phyloP scores from a whole-genome alignment of 2,329 filamentous ascomycete genomes.

The Cercospora beticola region DNA sequence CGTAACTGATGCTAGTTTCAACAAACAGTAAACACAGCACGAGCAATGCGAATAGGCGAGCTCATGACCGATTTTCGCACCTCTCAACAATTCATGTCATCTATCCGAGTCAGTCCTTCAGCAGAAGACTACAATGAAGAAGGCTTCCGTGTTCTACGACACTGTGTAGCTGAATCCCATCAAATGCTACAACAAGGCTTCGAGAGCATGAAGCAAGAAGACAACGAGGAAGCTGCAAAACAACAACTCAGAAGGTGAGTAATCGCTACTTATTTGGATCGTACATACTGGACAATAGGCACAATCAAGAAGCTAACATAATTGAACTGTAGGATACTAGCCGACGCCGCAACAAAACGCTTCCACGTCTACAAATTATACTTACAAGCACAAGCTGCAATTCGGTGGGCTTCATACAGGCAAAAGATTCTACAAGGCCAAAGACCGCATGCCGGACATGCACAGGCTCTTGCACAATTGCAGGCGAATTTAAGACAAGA shows the following conservation, averaged over 20 bases:
- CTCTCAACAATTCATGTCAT: slow-evolving; percentile 58
- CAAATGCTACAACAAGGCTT: slow-evolving; percentile 56
- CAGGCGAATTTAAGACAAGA: slow-evolving; percentile 55
- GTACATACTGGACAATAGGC: no score
- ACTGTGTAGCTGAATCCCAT: slow-evolving; percentile 57
- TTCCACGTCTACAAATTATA: slow-evolving; percentile 64
- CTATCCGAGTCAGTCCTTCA: slow-evolving; percentile 52
- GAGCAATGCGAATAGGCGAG: slow-evolving; percentile 62
- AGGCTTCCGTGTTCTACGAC: slow-evolving; percentile 58
- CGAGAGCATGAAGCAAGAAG: slow-evolving; percentile 31
- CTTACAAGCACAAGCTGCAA: slow-evolving; percentile 57
- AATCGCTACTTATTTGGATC: no score
- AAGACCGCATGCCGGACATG: slow-evolving; percentile 49
- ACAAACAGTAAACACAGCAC: slow-evolving; percentile 60
- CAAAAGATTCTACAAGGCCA: slow-evolving; percentile 53
- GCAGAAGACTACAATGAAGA: slow-evolving; percentile 59
- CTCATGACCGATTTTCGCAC: slow-evolving; percentile 65
- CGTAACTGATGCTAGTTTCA: not conserved
- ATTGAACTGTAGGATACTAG: slow-evolving; percentile 53
- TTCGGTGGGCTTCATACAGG: slow-evolving; percentile 59
- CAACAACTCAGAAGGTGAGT: slow-evolving; percentile 54
- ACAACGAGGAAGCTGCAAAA: slow-evolving; percentile 56
- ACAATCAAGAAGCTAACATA: no score
- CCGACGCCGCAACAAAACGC: slow-evolving; percentile 59
- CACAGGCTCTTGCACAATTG: slow-evolving; percentile 50